Percentiles rank a stretch among this genome's conserved stretches.
Evolutionary conservation across 2,329 filamentous ascomycete species (phyloP).

Genomic region (Fusarium dlaminii): DNA sequence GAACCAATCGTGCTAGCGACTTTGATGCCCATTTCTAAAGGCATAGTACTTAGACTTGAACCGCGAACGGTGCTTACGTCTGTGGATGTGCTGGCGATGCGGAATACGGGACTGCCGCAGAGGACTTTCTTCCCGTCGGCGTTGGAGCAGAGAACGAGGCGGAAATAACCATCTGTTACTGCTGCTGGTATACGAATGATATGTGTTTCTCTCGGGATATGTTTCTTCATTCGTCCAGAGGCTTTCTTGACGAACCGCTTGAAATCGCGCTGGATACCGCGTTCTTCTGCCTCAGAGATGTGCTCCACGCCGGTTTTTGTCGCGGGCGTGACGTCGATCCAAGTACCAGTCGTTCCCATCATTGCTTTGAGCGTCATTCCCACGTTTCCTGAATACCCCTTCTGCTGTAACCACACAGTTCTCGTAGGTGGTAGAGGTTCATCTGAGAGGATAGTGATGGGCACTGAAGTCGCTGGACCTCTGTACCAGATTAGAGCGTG

Average conservation of each 20-base stretch:
- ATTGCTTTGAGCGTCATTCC: slow-evolving; percentile 74
- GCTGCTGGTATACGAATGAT: slow-evolving; percentile 71
- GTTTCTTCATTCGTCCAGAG: slow-evolving; percentile 54
- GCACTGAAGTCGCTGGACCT: slow-evolving; percentile 70
- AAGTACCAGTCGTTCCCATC: slow-evolving; percentile 65
- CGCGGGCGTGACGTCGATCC: slow-evolving; percentile 75
- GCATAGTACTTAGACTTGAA: slow-evolving; percentile 71
- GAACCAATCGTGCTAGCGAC: slow-evolving; percentile 61
- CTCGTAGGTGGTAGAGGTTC: slow-evolving; percentile 64
- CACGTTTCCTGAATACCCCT: slow-evolving; percentile 73
- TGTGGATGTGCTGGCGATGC: slow-evolving; percentile 72
- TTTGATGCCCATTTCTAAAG: slow-evolving; percentile 71
- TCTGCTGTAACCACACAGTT: slow-evolving; percentile 73
- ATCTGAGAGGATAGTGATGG: slow-evolving; percentile 71
- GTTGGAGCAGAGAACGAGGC: slow-evolving; percentile 69
- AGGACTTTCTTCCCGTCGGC: slow-evolving; percentile 61
- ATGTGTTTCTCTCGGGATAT: slow-evolving; percentile 69
- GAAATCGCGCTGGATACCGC: slow-evolving; percentile 75
- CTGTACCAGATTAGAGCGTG: slow-evolving; percentile 72
- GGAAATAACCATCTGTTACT: slow-evolving; percentile 73
- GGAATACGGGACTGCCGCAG: slow-evolving; percentile 73
- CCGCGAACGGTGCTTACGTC: slow-evolving; percentile 70
- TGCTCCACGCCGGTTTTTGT: slow-evolving; percentile 57
- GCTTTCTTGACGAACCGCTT: slow-evolving; percentile 69
- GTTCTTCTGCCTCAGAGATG: slow-evolving; percentile 66